phyloP scores from a whole-genome alignment of 106 monocot genomes.

The Dactylorhiza incarnata region DNA sequence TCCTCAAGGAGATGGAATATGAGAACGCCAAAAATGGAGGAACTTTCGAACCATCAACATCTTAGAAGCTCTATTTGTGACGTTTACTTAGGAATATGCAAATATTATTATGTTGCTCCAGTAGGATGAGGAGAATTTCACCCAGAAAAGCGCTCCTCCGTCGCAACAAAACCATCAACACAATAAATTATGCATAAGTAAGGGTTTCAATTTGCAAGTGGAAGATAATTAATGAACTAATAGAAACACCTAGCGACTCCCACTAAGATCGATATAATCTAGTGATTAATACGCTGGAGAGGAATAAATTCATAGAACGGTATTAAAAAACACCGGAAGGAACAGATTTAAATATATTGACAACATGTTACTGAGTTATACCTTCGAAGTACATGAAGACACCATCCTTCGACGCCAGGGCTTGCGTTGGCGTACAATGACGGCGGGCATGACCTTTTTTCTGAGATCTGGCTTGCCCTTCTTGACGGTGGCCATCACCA shows the following conservation, averaged over 20 bases:
- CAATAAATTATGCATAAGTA: no score
- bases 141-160: background rate
- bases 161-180: background rate
- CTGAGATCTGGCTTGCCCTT: conserved; percentile 56
- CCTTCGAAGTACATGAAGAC: conserved; percentile 74
- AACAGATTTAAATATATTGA: background rate
- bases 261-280: no score
- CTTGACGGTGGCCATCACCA: conserved; percentile 44
- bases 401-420: conserved; percentile 60
- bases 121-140: conserved; percentile 2
- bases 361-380: background rate
- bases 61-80: background rate
- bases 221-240: no score
- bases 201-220: no score
- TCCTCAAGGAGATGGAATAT: conserved; percentile 51
- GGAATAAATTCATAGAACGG: no score
- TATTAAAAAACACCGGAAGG: background rate
- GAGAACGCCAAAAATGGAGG: conserved; percentile 10
- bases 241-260: no score
- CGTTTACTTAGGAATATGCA: conserved; percentile 22
- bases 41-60: background rate
- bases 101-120: conserved; percentile 13
- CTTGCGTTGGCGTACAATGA: conserved; percentile 57
- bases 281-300: no score
- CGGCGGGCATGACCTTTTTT: conserved; percentile 69